Percentiles rank a stretch among this genome's conserved stretches.
These are phyloP conservation scores for Tulasnella sp. DNA, from an alignment of 768 basidiomycete species.

Conservation along the genomic window DNA sequence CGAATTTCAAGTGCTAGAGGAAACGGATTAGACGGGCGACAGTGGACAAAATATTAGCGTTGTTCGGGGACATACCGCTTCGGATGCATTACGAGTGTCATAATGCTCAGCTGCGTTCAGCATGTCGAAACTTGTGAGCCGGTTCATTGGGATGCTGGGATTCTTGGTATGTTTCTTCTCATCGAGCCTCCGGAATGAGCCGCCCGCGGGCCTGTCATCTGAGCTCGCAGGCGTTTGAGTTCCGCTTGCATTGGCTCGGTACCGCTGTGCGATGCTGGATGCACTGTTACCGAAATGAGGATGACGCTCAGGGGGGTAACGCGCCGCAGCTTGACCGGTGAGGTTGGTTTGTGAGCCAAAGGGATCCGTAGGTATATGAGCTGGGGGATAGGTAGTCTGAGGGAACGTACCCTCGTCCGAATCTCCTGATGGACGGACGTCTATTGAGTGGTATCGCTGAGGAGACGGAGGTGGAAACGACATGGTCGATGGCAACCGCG, in stretches of 20 bases:
- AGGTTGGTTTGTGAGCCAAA: constrained; percentile 11
- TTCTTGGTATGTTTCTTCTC: constrained; percentile 4
- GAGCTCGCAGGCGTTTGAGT: neutral
- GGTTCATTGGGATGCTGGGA: neutral
- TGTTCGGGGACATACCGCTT: constrained; percentile 20
- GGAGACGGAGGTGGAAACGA: neutral
- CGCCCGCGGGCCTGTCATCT: neutral
- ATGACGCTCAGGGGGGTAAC: neutral
- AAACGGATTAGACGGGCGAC: neutral
- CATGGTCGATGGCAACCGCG: constrained; percentile 1
- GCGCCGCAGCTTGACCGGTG: neutral
- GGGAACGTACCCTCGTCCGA: constrained; percentile 3
- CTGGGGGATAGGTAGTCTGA: constrained; percentile 5
- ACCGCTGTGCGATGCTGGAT: neutral
- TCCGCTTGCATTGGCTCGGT: neutral
- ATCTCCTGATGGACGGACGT: constrained; percentile 10
- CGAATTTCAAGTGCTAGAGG: constrained; percentile 23
- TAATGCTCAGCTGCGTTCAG: constrained; percentile 39
- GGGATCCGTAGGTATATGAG: neutral
- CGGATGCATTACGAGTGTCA: constrained; percentile 41
- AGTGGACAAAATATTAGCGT: neutral
- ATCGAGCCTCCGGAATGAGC: neutral
- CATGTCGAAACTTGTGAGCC: constrained; percentile 40
- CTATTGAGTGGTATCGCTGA: constrained; percentile 10
- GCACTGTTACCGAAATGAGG: constrained; percentile 5